These are phyloP conservation scores for Brassica cretica DNA, from an alignment of 345 rosid species.

Conservation along the genomic window DNA sequence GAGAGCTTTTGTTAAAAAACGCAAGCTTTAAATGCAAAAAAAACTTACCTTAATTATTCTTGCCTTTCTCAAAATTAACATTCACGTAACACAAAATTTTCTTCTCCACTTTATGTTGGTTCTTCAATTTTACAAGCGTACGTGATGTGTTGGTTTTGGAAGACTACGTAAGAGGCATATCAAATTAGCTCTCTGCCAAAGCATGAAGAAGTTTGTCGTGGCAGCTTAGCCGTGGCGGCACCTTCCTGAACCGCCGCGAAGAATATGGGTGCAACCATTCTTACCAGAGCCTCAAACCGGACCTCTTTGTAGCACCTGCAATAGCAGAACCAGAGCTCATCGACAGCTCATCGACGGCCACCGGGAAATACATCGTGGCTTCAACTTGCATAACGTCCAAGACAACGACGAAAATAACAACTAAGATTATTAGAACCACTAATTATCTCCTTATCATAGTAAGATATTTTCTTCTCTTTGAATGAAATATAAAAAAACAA, in stretches of 20 bases:
- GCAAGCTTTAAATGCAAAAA: too few relatives aligned
- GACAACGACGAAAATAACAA: conserved; percentile 22
- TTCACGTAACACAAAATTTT: too few relatives aligned
- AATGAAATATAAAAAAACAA: background rate
- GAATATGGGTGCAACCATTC: conserved; percentile 39
- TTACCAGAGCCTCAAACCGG: conserved; percentile 24
- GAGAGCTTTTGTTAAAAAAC: too few relatives aligned
- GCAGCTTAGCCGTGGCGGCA: conserved; percentile 27
- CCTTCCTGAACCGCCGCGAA: conserved; percentile 23
- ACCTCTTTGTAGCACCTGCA: conserved; percentile 35
- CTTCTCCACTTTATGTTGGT: too few relatives aligned
- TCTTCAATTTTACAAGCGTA: too few relatives aligned
- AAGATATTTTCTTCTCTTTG: background rate
- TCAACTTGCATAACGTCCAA: conserved; percentile 32
- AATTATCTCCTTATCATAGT: conserved; percentile 35
- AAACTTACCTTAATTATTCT: too few relatives aligned
- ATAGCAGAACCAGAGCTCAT: conserved; percentile 1
- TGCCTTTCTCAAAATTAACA: too few relatives aligned
- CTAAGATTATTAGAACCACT: conserved; percentile 7
- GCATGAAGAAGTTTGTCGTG: background rate
- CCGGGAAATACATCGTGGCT: conserved; percentile 14
- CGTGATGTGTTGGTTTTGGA: too few relatives aligned
- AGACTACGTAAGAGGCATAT: too few relatives aligned
- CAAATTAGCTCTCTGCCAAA: too few relatives aligned
- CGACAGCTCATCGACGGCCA: conserved; percentile 17